Conservation (phyloP, 768 basidiomycete species). For the Holtermannia corniformis region DNA sequence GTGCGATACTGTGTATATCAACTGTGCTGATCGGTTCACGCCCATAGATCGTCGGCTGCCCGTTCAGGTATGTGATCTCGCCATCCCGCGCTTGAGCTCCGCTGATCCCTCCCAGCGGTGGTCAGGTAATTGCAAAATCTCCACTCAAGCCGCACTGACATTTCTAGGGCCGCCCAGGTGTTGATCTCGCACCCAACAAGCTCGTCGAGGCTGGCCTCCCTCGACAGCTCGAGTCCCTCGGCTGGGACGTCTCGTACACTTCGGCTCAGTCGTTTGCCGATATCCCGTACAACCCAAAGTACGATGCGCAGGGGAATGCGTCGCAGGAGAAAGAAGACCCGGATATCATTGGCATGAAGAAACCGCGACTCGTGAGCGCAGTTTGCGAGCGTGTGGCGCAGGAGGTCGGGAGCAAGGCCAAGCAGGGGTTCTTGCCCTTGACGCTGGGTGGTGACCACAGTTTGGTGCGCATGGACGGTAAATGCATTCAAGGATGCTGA, state of each 20-base stretch:
- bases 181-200: conserved; percentile 55
- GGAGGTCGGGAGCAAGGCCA: conserved; percentile 63
- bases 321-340: conserved; percentile 49
- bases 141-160: conserved; percentile 36
- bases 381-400: conserved; percentile 72
- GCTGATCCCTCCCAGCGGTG: conserved; percentile 31
- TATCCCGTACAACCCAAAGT: conserved; percentile 35
- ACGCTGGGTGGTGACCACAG: conserved; percentile 97
- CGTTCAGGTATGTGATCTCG: conserved; percentile 73
- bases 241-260: conserved; percentile 83
- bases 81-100: background rate
- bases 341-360: conserved; percentile 80
- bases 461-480: conserved; percentile 50
- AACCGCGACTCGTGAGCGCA: conserved; percentile 73
- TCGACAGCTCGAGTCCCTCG: conserved; percentile 62
- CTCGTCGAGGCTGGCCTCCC: conserved; percentile 80
- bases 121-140: conserved; percentile 16
- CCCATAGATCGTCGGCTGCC: conserved; percentile 78
- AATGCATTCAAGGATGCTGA: too few species aligned
- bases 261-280: conserved; percentile 73
- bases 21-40: background rate
- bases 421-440: conserved; percentile 70
- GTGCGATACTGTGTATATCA: conserved; percentile 37
- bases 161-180: conserved; percentile 25
- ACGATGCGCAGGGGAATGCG: background rate